A percentile compares a stretch with the other conserved stretches of the same genome.
Conservation (phyloP, 805 yeast species). For the Starmerella scarabaei region DNA sequence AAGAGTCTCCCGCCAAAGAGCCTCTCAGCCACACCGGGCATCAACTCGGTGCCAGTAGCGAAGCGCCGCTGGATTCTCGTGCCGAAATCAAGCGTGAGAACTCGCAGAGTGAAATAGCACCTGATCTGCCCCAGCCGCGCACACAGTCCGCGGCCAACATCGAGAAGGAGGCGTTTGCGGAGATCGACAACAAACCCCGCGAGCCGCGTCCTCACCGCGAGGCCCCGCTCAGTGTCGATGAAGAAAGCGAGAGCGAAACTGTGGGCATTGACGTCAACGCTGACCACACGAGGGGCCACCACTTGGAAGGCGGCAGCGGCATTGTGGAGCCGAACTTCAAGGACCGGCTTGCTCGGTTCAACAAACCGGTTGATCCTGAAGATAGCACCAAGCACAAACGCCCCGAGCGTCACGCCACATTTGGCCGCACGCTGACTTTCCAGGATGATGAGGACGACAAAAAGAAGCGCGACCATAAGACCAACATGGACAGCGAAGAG, state of each 20-base stretch:
- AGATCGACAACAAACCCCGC: neutral
- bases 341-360: constrained; percentile 40
- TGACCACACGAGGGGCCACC: constrained; percentile 1
- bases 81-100: constrained; percentile 2
- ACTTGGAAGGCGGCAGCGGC: neutral
- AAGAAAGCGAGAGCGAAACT: constrained; percentile 1
- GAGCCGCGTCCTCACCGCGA: constrained; percentile 1
- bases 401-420: constrained; percentile 11
- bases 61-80: too few species aligned
- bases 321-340: constrained; percentile 28
- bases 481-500: constrained; percentile 17
- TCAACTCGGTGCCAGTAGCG: too few species aligned
- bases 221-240: constrained; percentile 2
- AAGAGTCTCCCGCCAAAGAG: too few species aligned
- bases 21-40: too few species aligned
- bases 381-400: constrained; percentile 4
- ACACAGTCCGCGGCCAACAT: neutral
- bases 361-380: constrained; percentile 25
- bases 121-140: neutral
- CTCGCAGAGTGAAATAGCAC: constrained; percentile 8
- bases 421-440: constrained; percentile 10
- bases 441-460: constrained; percentile 7
- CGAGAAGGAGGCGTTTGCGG: neutral
- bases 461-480: constrained; percentile 27
- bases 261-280: neutral